Evolutionary conservation across 2,329 filamentous ascomycete species (phyloP).

Genomic region (Ustilaginoidea virens): DNA sequence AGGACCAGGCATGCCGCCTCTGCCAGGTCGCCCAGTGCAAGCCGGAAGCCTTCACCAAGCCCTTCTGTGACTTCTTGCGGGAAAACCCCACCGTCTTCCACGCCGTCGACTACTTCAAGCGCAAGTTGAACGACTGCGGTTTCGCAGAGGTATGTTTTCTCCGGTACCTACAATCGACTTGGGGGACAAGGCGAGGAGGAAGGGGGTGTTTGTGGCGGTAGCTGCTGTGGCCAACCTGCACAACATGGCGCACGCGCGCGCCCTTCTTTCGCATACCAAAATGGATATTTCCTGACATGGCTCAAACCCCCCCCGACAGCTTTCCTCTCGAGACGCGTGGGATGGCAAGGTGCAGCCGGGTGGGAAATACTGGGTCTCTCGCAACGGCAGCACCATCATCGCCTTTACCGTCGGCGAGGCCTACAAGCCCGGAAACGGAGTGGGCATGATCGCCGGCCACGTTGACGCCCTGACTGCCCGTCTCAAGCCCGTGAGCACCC

Average conservation of each 20-base stretch:
- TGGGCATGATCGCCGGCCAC: constrained; percentile 81
- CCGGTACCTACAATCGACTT: constrained; percentile 1
- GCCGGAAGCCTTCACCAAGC: constrained; percentile 58
- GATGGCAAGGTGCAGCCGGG: constrained; percentile 52
- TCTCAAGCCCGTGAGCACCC: constrained; percentile 78
- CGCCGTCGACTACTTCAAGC: constrained; percentile 63
- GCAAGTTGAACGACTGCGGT: constrained; percentile 54
- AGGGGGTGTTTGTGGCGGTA: too few species aligned
- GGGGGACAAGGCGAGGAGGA: too few species aligned
- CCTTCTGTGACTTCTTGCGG: constrained; percentile 76
- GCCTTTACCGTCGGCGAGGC: constrained; percentile 70
- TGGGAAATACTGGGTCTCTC: constrained; percentile 77
- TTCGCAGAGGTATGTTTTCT: constrained; percentile 48
- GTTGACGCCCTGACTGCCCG: constrained; percentile 84
- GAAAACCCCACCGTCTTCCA: constrained; percentile 92
- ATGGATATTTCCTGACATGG: too few species aligned
- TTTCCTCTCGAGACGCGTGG: constrained; percentile 74
- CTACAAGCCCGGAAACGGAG: constrained; percentile 73
- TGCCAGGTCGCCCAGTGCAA: constrained; percentile 24
- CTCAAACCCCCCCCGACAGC: constrained; percentile 21
- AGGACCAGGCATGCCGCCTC: constrained; percentile 16
- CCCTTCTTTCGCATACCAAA: too few species aligned
- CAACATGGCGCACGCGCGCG: too few species aligned
- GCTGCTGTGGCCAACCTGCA: too few species aligned
- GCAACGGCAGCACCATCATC: constrained; percentile 75